phyloP scores from a whole-genome alignment of 1,284 basidiomycete species.

The Cerioporus squamosus region DNA sequence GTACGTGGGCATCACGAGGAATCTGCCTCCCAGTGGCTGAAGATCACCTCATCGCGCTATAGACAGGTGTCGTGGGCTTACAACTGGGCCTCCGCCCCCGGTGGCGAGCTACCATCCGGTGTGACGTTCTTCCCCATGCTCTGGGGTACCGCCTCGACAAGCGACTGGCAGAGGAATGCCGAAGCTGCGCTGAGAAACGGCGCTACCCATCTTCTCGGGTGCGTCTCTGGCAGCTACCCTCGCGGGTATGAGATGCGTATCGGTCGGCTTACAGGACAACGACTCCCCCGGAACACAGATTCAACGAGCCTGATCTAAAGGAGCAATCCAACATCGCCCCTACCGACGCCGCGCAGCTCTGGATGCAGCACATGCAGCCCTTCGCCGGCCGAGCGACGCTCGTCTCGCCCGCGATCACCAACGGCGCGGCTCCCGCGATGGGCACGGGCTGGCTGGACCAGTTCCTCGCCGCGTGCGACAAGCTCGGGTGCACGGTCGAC shows the following conservation, averaged over 20 bases:
- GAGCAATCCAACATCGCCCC: constrained; percentile 36
- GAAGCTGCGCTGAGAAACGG: constrained; percentile 35
- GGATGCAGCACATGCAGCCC: constrained; percentile 37
- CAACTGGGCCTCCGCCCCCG: constrained; percentile 32
- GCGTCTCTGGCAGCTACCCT: constrained; percentile 12
- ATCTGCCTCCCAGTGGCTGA: neutral
- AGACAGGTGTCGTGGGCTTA: constrained; percentile 31
- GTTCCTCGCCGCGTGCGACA: constrained; percentile 35
- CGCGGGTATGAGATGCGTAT: neutral
- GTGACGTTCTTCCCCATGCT: constrained; percentile 35
- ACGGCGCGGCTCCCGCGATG: constrained; percentile 36
- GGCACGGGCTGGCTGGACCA: constrained; percentile 37
- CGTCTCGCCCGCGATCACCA: constrained; percentile 38
- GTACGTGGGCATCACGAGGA: constrained; percentile 15
- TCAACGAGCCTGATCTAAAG: constrained; percentile 39
- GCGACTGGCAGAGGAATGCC: constrained; percentile 30
- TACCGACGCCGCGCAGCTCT: constrained; percentile 33
- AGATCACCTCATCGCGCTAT: neutral
- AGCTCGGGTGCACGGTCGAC: constrained; percentile 36
- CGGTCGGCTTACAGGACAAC: no score
- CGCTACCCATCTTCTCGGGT: constrained; percentile 35
- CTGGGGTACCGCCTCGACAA: constrained; percentile 30
- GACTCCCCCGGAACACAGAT: constrained; percentile 18
- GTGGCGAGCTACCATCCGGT: constrained; percentile 27
- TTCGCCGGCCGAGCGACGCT: constrained; percentile 39